Base-by-base conservation (phyloP, 345 rosid species). In the Salix dunnii region DNA sequence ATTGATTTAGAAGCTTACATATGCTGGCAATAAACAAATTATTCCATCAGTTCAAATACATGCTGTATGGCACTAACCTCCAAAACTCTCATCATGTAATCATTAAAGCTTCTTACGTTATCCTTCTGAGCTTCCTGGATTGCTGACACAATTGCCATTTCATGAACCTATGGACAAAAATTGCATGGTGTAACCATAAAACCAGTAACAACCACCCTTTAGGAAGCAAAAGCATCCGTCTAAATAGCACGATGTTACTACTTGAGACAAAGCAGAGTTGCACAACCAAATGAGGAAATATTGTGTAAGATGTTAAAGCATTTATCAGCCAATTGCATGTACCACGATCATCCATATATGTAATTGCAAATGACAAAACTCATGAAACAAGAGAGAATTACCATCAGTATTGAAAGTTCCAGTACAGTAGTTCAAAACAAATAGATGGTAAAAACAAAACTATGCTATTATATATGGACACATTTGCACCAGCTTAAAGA, bases 81-180 rank as follows among this genome's bases (percentile, higher is more conserved):
- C 84, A 91, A 79, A 60, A 93, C 95, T 84, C 88, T 92, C 91
- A 96, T 86, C 98, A 93, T 93, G 84, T 93, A 87, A 83, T 93
- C 99, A 86, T 90, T 91, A 74, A 96, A 96, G 84, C 94, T 93
- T 86, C 92, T 87, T 68, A 92, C 80, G 51, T 90, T 96, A 84
- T 96, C 99, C 86, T 91, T 92, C 79, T 93, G 99, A 72, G 98
- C 97, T 92, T 93, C 94, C 77, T 96, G 99, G 76, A 96, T 89
- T 73, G 98, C 92, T 58, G 97, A 96, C 43, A 96, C 96, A 91
- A 96, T 90, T 77, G 98, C 94, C 94, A 96, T 91, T 87, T 93
- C 99, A 87, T 91, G 99, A 81, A 96, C 95, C 99, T 96, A 77
- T 7, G 23, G 67, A 76, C 23, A 78, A 74, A 79, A 70, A 31